Conservation (phyloP, 768 basidiomycete species). For the Paxillus ammoniavirescens region DNA sequence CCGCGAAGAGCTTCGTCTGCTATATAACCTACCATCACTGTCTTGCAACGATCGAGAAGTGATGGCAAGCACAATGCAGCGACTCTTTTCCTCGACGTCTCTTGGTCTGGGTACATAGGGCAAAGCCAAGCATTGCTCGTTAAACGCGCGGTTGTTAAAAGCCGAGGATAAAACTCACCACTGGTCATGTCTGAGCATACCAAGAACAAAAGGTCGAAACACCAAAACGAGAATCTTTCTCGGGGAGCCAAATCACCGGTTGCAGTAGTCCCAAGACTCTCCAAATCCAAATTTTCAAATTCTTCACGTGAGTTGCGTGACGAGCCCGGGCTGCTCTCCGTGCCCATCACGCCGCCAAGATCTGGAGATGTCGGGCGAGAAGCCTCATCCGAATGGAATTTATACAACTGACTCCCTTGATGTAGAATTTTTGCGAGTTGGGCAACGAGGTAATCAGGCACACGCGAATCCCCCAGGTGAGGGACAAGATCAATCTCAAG, state of each 20-base stretch:
- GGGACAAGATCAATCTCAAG: conserved; percentile 82
- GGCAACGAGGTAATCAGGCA: conserved; percentile 69
- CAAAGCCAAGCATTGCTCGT: neutral
- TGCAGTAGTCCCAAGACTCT: conserved; percentile 59
- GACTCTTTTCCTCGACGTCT: conserved; percentile 58
- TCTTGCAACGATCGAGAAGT: conserved; percentile 73
- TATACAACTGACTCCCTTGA: conserved; percentile 67
- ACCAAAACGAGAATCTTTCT: conserved; percentile 92
- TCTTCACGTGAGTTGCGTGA: conserved; percentile 19
- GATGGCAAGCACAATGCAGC: conserved; percentile 72
- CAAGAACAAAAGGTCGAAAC: conserved; percentile 81
- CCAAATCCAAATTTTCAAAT: conserved; percentile 39
- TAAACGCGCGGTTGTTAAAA: neutral
- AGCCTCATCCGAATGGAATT: conserved; percentile 14
- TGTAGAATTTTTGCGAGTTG: conserved; percentile 71
- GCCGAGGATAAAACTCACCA: conserved; percentile 38
- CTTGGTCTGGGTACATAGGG: conserved; percentile 49
- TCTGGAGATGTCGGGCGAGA: conserved; percentile 11
- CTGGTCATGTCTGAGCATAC: conserved; percentile 67
- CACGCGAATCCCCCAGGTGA: conserved; percentile 60
- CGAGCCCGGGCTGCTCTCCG: conserved; percentile 1
- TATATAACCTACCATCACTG: conserved; percentile 67
- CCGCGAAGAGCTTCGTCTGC: conserved; percentile 88
- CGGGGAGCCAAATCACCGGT: conserved; percentile 56
- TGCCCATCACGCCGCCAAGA: neutral